Conservation (phyloP, 2,329 filamentous ascomycete genomes). For the Aspergillus sp. region DNA sequence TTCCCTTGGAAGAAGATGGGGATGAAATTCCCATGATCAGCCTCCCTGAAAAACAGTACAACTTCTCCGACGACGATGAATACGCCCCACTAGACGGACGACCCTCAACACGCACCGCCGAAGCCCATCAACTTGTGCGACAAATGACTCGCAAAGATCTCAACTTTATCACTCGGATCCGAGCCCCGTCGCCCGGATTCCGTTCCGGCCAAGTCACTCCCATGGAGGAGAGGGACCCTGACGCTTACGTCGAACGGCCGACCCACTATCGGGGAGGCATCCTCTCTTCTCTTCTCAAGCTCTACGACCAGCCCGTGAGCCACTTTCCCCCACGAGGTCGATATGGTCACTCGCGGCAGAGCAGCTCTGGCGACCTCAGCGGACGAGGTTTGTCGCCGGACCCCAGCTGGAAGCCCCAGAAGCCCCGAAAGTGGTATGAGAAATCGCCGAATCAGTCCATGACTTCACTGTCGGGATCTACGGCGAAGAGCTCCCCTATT, state of each 20-base stretch:
- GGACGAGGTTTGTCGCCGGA: conserved; percentile 33
- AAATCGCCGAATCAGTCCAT: conserved; percentile 38
- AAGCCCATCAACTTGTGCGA: conserved; percentile 34
- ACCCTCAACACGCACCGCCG: conserved; percentile 27
- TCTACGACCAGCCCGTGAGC: conserved; percentile 58
- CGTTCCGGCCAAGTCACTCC: conserved; percentile 36
- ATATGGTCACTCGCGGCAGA: conserved; percentile 30
- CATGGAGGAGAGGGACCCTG: conserved; percentile 46
- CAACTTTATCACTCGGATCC: conserved; percentile 32
- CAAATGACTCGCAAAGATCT: conserved; percentile 39
- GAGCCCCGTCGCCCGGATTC: conserved; percentile 30
- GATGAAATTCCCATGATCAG: conserved; percentile 38
- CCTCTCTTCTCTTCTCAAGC: conserved; percentile 68
- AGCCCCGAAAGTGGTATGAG: conserved; percentile 41
- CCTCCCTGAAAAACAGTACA: conserved; percentile 33
- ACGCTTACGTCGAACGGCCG: conserved; percentile 66
- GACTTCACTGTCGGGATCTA: conserved; percentile 33
- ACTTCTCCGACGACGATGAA: conserved; percentile 34
- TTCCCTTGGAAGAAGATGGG: conserved; percentile 30
- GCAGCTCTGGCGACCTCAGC: conserved; percentile 33
- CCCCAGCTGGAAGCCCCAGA: conserved; percentile 29
- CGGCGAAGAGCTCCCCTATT: conserved; percentile 29
- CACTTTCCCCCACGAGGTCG: conserved; percentile 27
- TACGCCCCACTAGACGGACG: conserved; percentile 24
- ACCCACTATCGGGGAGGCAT: conserved; percentile 71